Base-by-base conservation (phyloP, 2,329 filamentous ascomycete genomes). In the Diaporthe nobilis region DNA sequence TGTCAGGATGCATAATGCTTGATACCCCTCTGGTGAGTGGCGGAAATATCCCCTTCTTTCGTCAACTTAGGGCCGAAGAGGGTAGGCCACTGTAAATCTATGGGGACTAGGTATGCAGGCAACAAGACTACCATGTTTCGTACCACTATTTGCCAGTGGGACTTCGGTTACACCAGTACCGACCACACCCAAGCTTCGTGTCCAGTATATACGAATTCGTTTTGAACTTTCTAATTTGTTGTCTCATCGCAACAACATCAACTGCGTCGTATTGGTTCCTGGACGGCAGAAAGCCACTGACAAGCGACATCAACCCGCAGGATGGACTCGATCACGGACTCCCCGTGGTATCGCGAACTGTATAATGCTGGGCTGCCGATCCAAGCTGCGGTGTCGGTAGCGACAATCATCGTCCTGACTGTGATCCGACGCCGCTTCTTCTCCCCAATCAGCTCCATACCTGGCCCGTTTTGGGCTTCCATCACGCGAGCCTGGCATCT, bases 401-500 rank as follows among this genome's bases (percentile, higher is more conserved):
- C 42, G 25, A 60, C 70, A 1, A 4, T 72, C 55, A 22, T 60
- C 42, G 55, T 25, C 39, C 25, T 72, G 13, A 72, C 70, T 39
- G 28, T 71, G 17, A 51, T 73, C n/a, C 72, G 67, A 15, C 76
- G 77, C 20, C 81, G 82, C 37, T 87, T 85, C 76, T 79, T 82
- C 53, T 85, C 84, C 1, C 80, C 85, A 0, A 81, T 86, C 74
- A 79, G 82, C 67, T 81, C 86, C 61, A 82, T 87, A 17, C 85
- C 86, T 0, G 86, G 86, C 0, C 86, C 85, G 0, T 84, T 85
- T 44, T 63, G 83, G 22, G 85, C 85, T 4, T 85, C 84, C 3
- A 83, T 86, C 71, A 82, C 84, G 0, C 81, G 81, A 37, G 74
- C 85, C 7, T 87, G 86, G 86, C 82, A 85, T 70, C 78, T 86